A percentile compares a stretch with the other conserved stretches of the same genome.
Conservation (phyloP, 805 yeast genomes). For the Ogataea haglerorum region DNA sequence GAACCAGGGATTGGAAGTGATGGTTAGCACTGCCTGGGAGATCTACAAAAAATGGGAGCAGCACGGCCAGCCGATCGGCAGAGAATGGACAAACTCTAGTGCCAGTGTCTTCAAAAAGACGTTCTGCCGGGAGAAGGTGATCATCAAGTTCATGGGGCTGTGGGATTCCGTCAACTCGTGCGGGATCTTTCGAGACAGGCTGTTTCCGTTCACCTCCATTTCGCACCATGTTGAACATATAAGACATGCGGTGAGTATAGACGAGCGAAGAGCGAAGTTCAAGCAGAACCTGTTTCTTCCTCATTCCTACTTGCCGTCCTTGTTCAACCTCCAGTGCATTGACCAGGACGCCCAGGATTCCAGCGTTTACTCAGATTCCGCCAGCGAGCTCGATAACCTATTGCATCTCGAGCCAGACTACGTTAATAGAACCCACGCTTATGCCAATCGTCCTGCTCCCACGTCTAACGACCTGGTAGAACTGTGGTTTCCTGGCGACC, state of each 20-base stretch:
- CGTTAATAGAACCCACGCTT: constrained; percentile 23
- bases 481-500: constrained; percentile 68
- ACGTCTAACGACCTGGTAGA: constrained; percentile 42
- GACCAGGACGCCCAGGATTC: constrained; percentile 9
- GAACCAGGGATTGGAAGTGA: constrained; percentile 50
- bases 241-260: constrained; percentile 65
- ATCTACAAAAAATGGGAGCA: constrained; percentile 58
- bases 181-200: constrained; percentile 53
- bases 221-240: constrained; percentile 52
- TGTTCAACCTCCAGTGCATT: constrained; percentile 14
- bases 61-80: constrained; percentile 49
- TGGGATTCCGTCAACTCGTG: constrained; percentile 71
- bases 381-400: constrained; percentile 1
- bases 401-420: constrained; percentile 8
- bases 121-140: constrained; percentile 43
- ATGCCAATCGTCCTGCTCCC: constrained; percentile 4
- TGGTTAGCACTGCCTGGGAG: constrained; percentile 60
- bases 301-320: constrained; percentile 34
- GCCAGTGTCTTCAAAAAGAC: constrained; percentile 53
- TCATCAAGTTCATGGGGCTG: constrained; percentile 58
- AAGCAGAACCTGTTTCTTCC: constrained; percentile 54
- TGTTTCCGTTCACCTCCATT: constrained; percentile 56
- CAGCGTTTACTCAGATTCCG: not conserved
- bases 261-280: constrained; percentile 63
- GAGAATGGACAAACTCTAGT: constrained; percentile 40